Evolutionary conservation across 108 stramenopile genomes (phyloP).

Genomic region (Asterionellopsis glacialis): DNA sequence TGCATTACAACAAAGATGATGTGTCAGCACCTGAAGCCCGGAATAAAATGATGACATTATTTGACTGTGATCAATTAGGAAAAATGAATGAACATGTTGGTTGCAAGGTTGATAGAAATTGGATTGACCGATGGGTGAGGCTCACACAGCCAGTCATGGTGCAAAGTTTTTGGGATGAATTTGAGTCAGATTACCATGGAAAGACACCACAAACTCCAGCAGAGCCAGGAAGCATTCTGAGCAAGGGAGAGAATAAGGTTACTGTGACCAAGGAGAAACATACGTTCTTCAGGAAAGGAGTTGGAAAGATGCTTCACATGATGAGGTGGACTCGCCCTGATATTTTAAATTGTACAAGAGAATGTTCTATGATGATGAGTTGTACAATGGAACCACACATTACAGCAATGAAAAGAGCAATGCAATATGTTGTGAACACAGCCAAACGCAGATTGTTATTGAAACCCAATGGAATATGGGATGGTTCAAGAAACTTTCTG

Average conservation of each 20-base stretch:
- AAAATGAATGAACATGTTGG: slow-evolving; percentile 36
- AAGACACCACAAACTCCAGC: background rate
- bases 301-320: slow-evolving; percentile 2
- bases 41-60: slow-evolving; percentile 12
- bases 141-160: slow-evolving; percentile 42
- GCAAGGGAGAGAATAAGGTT: background rate
- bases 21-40: slow-evolving; percentile 18
- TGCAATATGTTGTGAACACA: slow-evolving; percentile 16
- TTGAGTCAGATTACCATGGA: slow-evolving; percentile 4
- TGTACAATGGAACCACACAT: background rate
- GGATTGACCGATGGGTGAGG: slow-evolving; percentile 1
- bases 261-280: background rate
- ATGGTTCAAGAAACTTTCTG: slow-evolving; percentile 13
- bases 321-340: background rate
- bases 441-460: slow-evolving; percentile 9
- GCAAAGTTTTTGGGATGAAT: slow-evolving; percentile 28
- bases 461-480: slow-evolving; percentile 16
- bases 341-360: background rate
- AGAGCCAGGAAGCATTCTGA: slow-evolving; percentile 5
- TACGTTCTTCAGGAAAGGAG: slow-evolving; percentile 2
- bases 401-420: slow-evolving; percentile 7
- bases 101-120: slow-evolving; percentile 19
- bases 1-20: slow-evolving; percentile 20
- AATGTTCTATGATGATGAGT: background rate
- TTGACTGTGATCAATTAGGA: slow-evolving; percentile 26